Evolutionary conservation across 139 green algal species (phyloP), one percentile per base, ranked within the genome.

Genomic region (Closterium sp.): DNA sequence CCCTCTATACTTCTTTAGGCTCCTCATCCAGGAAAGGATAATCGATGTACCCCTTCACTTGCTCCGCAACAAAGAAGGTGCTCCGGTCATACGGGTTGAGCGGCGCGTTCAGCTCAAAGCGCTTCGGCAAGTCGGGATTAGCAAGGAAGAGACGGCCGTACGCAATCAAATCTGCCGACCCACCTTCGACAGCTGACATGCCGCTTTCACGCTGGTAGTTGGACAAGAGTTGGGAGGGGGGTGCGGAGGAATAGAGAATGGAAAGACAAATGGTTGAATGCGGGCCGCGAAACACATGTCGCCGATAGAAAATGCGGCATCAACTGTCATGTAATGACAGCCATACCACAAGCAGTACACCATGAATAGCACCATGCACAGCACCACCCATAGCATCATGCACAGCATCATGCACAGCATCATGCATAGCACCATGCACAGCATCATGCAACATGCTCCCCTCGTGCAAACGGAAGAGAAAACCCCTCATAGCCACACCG

Each of bases 11-110:
- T 19, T 76, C 25, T 4, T 76, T 76, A 76, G 55, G 12, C 55
- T 76, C 34, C 64, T 98, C 95, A 81, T 98, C 95, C 76, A 98
- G 88, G 91, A 96, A 97, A 35, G 96, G 96, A 93, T 98, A 98
- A 94, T 98, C 97, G 0, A 86, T 94, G 94, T 98, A 98, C 34
- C 97, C 96, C 92, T 96, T 86, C 84, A 94, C 88, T 84, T 91
- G 66, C 16, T 93, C 94, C 21, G 90, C 76, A 0, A 88, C 91
- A 93, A 98, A 98, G 91, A 98, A 98, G 25, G 96, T 98, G 90
- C 88, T 84, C 10, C 97, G 91, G 92, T 98, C 90, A 89, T 98
- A 98, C 64, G 95, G 90, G 93, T 96, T 98, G 5, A 98, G 94
- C 2, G 94, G 92, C 5, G 96, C 96, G 34, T 93, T 85, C 83